Percentiles rank a stretch among this genome's conserved stretches.
These are phyloP conservation scores for Mycena kentingensis DNA, from an alignment of 768 basidiomycete species.

Conservation along the genomic window DNA sequence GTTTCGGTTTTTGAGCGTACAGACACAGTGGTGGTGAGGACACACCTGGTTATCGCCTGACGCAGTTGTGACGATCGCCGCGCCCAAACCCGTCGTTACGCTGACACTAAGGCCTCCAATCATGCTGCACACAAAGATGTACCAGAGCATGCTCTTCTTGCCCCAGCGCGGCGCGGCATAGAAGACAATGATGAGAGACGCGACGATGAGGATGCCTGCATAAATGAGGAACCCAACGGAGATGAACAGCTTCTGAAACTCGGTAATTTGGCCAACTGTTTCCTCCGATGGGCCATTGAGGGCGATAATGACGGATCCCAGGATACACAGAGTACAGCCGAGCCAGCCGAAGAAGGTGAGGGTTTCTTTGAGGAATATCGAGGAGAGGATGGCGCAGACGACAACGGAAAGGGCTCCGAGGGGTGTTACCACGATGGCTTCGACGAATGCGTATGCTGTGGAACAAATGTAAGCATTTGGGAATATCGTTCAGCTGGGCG, in stretches of 20 bases:
- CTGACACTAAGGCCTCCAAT: slow-evolving; percentile 95
- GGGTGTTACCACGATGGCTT: slow-evolving; percentile 95
- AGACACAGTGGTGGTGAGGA: no score
- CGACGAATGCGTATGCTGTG: slow-evolving; percentile 87
- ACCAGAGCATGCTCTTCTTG: slow-evolving; percentile 92
- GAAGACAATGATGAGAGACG: slow-evolving; percentile 72
- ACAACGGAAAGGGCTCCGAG: slow-evolving; percentile 97
- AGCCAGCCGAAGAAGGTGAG: slow-evolving; percentile 97
- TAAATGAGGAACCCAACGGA: slow-evolving; percentile 81
- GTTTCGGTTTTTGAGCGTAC: no score
- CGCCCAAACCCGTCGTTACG: slow-evolving; percentile 91
- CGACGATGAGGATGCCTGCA: slow-evolving; percentile 60
- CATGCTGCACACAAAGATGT: slow-evolving; percentile 92
- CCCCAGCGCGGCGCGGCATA: slow-evolving; percentile 85
- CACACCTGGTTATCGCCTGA: slow-evolving; percentile 76
- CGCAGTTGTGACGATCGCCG: slow-evolving; percentile 82
- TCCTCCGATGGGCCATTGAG: slow-evolving; percentile 74
- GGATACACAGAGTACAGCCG: slow-evolving; percentile 87
- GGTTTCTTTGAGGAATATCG: slow-evolving; percentile 89
- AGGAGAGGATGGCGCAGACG: slow-evolving; percentile 89
- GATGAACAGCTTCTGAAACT: slow-evolving; percentile 80
- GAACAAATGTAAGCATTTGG: slow-evolving; percentile 21
- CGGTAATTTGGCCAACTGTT: slow-evolving; percentile 65
- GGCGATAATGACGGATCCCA: slow-evolving; percentile 88
- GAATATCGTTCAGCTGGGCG: slow-evolving; percentile 21